These are phyloP conservation scores for Aspergillus saccharolyticus DNA, from an alignment of 495 filamentous ascomycete species.

Conservation along the genomic window DNA sequence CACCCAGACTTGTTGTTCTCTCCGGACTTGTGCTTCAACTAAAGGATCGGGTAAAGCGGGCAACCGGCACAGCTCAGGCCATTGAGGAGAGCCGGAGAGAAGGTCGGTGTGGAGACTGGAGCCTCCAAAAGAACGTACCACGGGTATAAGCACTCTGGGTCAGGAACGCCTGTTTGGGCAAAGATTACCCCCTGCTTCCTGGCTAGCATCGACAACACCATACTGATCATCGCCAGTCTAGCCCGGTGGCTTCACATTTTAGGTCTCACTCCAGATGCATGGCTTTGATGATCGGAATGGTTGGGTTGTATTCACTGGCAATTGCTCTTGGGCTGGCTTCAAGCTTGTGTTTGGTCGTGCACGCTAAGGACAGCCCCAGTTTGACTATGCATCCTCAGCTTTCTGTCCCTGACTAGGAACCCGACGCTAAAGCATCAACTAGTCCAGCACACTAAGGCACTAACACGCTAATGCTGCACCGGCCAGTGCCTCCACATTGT, in stretches of 20 bases:
- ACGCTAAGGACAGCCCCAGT: conserved; percentile 4
- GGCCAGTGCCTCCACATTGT: background rate
- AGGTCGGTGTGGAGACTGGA: conserved; percentile 1
- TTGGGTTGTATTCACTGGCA: background rate
- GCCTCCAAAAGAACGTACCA: conserved; percentile 11
- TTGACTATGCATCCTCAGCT: conserved; percentile 5
- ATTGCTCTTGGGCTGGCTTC: background rate
- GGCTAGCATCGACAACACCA: background rate
- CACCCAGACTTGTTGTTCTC: background rate
- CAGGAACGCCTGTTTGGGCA: conserved; percentile 21
- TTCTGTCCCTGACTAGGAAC: conserved; percentile 10
- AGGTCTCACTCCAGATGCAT: background rate
- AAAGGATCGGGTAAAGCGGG: conserved; percentile 9
- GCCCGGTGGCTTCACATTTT: background rate
- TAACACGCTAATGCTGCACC: background rate
- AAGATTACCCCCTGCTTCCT: conserved; percentile 13
- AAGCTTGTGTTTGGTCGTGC: background rate
- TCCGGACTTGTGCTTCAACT: background rate
- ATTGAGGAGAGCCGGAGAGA: conserved; percentile 4
- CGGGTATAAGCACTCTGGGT: conserved; percentile 6
- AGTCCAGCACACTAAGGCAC: too few species aligned
- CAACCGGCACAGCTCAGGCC: conserved; percentile 9
- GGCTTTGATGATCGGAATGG: background rate
- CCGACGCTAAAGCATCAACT: background rate
- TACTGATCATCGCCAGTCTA: background rate